phyloP scores from a whole-genome alignment of 495 filamentous ascomycete species.

The Podospora appendiculata region DNA sequence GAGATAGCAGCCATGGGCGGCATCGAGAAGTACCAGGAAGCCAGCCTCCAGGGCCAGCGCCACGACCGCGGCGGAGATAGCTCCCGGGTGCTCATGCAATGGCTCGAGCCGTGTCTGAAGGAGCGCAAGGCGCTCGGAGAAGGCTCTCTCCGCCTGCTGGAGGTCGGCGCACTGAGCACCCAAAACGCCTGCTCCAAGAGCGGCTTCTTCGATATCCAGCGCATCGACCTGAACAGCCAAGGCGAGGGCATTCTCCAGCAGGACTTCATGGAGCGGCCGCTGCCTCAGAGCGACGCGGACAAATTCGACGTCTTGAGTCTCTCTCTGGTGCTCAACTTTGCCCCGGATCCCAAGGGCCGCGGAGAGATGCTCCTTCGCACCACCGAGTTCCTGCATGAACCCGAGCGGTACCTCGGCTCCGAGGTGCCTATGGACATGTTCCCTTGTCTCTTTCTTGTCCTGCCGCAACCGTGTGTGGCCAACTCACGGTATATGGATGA shows the following conservation, averaged over 20 bases:
- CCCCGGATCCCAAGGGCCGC: slow-evolving; percentile 62
- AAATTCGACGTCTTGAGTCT: slow-evolving; percentile 84
- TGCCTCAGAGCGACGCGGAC: slow-evolving; percentile 54
- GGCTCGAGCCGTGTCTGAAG: slow-evolving; percentile 50
- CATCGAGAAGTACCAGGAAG: slow-evolving; percentile 75
- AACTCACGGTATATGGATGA: slow-evolving; percentile 91
- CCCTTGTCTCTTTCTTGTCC: slow-evolving; percentile 83
- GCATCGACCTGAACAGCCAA: slow-evolving; percentile 89
- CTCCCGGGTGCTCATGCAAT: slow-evolving; percentile 76
- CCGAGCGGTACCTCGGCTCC: slow-evolving; percentile 6
- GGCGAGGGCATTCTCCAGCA: slow-evolving; percentile 72
- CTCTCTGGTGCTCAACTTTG: slow-evolving; percentile 93
- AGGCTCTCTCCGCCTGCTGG: slow-evolving; percentile 57
- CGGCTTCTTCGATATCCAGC: slow-evolving; percentile 54
- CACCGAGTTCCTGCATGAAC: slow-evolving; percentile 51
- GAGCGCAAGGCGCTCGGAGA: slow-evolving; percentile 17
- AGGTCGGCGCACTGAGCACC: slow-evolving; percentile 82
- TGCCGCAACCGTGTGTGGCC: slow-evolving; percentile 78
- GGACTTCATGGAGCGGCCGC: slow-evolving; percentile 87
- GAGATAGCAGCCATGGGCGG: slow-evolving; percentile 59
- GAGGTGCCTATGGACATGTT: slow-evolving; percentile 32
- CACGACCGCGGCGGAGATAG: slow-evolving; percentile 84
- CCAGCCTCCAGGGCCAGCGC: slow-evolving; percentile 82
- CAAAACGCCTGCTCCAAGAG: slow-evolving; percentile 77
- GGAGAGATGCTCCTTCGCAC: slow-evolving; percentile 85